Evolutionary conservation across 805 yeast genomes (phyloP), one percentile per base, ranked within the genome.

Genomic region (Sugiyamaella valdiviana): DNA sequence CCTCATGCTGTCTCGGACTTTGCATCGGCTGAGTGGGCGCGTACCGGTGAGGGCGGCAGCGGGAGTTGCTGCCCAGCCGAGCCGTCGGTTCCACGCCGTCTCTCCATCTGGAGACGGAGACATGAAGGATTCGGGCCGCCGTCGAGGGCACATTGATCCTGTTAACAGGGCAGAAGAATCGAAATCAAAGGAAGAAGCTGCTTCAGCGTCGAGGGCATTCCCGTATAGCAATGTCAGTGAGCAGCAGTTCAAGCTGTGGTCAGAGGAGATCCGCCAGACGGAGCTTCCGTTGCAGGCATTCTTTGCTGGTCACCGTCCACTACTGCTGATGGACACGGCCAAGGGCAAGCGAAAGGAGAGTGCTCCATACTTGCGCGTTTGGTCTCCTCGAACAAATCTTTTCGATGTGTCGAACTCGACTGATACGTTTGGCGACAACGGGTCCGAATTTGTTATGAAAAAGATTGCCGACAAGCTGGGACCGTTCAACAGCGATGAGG

Each of bases 241-340:
- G 20, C 35, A 41, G 9, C 53, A 52, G 15, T 52, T 52, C 44
- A 45, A 44, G 17, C 42, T 46, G 38, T 52, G 49, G 47, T 36
- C 53, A 12, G 45, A 47, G 24, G 48, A 52, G 42, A 29, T 51
- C 19, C 47, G 38, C n/a, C 46, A 49, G 24, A 48, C 43, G 23
- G 51, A 53, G 6, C 56, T 63, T 17, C 60, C 64, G 21, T 53
- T 57, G 19, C 73, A 71, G 39, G 71, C 75, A 2, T 58, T 74
- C 36, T 70, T 72, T 55, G 74, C 77, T 10, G 75, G 76, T 12
- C 71, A 72, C 53, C 65, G 71, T 32, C 78, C 78, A 1, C 57
- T 74, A 36, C 69, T 71, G 48, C 56, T 73, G 51, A 72, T 74
- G 10, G 66, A 70, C 47, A 63, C 65, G 10, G 45, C 32, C 32